Evolutionary conservation across 73 alveolate genomes (phyloP).

Genomic region (Paramecium caudatum): DNA sequence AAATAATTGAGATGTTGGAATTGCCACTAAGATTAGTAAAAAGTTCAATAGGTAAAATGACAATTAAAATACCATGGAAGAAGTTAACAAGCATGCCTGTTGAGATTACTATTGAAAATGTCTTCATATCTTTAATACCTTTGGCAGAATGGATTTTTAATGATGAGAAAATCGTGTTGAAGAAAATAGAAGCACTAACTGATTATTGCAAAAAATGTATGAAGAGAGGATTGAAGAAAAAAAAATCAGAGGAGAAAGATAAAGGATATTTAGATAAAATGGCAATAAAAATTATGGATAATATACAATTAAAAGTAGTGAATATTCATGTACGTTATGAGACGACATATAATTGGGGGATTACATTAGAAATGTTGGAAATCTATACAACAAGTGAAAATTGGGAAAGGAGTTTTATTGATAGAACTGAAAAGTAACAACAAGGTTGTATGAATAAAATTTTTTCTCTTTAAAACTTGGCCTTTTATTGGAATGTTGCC

Average conservation of each 20-base stretch:
- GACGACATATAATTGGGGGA: slow-evolving; percentile 82
- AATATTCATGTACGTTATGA: slow-evolving; percentile 96
- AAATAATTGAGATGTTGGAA: slow-evolving; percentile 86
- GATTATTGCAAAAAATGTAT: slow-evolving; percentile 67
- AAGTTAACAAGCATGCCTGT: slow-evolving; percentile 94
- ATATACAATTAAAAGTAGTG: slow-evolving; percentile 89
- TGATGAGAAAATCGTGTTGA: slow-evolving; percentile 72
- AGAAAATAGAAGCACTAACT: slow-evolving; percentile 78
- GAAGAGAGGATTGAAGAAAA: slow-evolving; percentile 70
- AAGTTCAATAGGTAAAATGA: slow-evolving; percentile 89
- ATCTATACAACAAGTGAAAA: slow-evolving; percentile 90
- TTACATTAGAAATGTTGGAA: slow-evolving; percentile 92
- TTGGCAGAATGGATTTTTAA: slow-evolving; percentile 82
- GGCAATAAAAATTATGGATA: slow-evolving; percentile 93
- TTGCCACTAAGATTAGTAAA: slow-evolving; percentile 88
- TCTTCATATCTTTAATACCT: slow-evolving; percentile 88
- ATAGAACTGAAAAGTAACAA: slow-evolving; percentile 77
- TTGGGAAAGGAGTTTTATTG: slow-evolving; percentile 93
- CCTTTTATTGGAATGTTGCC: slow-evolving; percentile 78
- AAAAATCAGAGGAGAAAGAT: slow-evolving; percentile 81
- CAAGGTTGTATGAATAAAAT: slow-evolving; percentile 79
- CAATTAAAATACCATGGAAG: slow-evolving; percentile 96
- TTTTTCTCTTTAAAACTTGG: slow-evolving; percentile 78
- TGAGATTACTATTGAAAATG: slow-evolving; percentile 89
- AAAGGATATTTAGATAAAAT: slow-evolving; percentile 91